Evolutionary conservation across 2,329 filamentous ascomycete genomes (phyloP).

Genomic region (Verticillium nonalfalfae): DNA sequence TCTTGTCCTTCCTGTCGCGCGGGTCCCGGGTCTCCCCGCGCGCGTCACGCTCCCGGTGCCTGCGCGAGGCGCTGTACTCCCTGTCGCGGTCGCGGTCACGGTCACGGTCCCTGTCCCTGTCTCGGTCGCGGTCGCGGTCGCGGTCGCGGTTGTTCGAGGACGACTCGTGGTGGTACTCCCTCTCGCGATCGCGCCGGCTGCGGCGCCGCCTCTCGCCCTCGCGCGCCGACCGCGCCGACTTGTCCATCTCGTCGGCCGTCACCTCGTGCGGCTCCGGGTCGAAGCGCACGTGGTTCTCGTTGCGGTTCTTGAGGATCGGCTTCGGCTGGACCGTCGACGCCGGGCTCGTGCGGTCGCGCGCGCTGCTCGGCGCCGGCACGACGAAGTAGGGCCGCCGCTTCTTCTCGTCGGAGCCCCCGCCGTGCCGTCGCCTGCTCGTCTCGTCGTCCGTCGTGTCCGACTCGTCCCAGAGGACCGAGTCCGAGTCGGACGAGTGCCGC

Average conservation of each 20-base stretch:
- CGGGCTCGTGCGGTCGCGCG: conserved; percentile 18
- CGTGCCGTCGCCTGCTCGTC: conserved; percentile 19
- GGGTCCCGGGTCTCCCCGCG: conserved; percentile 16
- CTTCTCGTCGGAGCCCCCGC: conserved; percentile 12
- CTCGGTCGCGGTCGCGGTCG: conserved; percentile 25
- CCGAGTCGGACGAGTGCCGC: conserved; percentile 12
- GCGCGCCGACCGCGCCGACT: conserved; percentile 16
- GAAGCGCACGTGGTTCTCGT: conserved; percentile 50
- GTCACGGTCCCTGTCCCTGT: conserved; percentile 18
- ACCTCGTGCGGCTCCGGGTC: conserved; percentile 42
- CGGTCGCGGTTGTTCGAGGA: conserved; percentile 21
- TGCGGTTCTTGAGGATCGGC: conserved; percentile 56
- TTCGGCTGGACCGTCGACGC: conserved; percentile 39
- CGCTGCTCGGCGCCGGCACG: conserved; percentile 25
- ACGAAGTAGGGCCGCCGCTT: conserved; percentile 30
- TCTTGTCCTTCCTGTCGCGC: conserved; percentile 29
- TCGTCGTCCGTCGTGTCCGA: conserved; percentile 18
- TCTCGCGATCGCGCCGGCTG: conserved; percentile 15
- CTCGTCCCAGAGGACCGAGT: conserved; percentile 20
- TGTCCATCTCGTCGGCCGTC: conserved; percentile 20
- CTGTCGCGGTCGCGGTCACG: conserved; percentile 26
- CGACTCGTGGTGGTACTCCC: conserved; percentile 17
- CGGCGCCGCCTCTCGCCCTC: conserved; percentile 17
- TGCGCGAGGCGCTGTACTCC: conserved; percentile 24
- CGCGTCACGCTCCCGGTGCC: conserved; percentile 25